Evolutionary conservation across 2,329 filamentous ascomycete species (phyloP), one percentile per base, ranked within the genome.

Genomic region (Scytalidium lignicola): DNA sequence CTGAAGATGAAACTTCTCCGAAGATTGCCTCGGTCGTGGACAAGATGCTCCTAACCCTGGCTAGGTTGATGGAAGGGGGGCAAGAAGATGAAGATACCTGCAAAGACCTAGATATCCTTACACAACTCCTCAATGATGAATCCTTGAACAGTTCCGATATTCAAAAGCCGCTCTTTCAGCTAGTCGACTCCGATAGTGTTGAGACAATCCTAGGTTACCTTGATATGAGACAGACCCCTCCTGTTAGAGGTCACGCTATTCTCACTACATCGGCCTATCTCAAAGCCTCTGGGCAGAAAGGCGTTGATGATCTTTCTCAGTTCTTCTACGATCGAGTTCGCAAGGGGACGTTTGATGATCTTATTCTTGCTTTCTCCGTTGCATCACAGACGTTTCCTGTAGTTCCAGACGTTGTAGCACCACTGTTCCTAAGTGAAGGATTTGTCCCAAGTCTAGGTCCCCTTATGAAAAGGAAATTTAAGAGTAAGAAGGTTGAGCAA

Each of bases 321-420:
- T 92, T 93, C 65, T 87, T 96, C 64, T 83, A 83, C 47, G 74
- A 79, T 15, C 82, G 85, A 47, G 75, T 95, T 15, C 71, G 79
- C 57, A 83, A 85, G 55, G 84, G 84, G 46, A 92, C 86, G 20
- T 88, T 90, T 55, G 91, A 96, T 61, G 89, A 95, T 67, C 82
- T 95, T 57, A 89, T 96, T 48, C 76, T 93, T 44, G 91, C 91
- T 5, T 97, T 96, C 66, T 97, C 91, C 47, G 90, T 91, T n/a
- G 90, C 90, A 5, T 83, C 90, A 2, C 82, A 85, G 19, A 81
- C 95, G 8, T 99, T 99, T 64, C 91, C 93, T 1, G 79, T 99
- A 46, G 82, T 88, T 2, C 86, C 90, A 2, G 79, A 85, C 48
- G 78, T 88, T 41, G 88, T 85, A 2, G 78, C 88, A 2, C 76